phyloP scores from a whole-genome alignment of 441 rosid genomes.

The Populus tomentosa region DNA sequence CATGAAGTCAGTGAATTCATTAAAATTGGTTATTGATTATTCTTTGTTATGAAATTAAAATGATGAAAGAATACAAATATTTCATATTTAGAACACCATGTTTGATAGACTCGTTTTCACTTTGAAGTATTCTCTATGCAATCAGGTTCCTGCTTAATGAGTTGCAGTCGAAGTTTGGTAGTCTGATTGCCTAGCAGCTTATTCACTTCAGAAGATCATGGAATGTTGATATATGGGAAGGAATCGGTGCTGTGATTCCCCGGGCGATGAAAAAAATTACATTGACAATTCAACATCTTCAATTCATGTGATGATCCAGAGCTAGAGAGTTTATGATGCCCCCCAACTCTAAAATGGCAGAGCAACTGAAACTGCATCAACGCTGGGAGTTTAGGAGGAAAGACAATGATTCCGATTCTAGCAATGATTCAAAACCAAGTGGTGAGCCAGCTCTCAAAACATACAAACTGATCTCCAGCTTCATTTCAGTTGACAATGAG shows the following conservation, averaged over 20 bases:
- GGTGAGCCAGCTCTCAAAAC: conserved; percentile 26
- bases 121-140: conserved; percentile 5
- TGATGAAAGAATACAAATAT: background rate
- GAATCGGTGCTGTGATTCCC: background rate
- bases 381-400: conserved; percentile 53
- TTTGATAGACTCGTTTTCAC: background rate
- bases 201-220: background rate
- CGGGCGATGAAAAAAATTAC: background rate
- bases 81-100: background rate
- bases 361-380: conserved; percentile 38
- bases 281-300: background rate
- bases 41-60: background rate
- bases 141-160: background rate
- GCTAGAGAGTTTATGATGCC: conserved; percentile 10
- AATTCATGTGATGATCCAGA: background rate
- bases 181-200: background rate
- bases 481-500: conserved; percentile 23
- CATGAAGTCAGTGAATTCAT: background rate
- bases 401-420: conserved; percentile 40
- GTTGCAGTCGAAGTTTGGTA: background rate
- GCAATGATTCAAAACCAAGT: conserved; percentile 32
- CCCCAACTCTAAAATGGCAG: conserved; percentile 21
- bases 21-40: background rate
- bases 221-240: background rate
- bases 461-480: conserved; percentile 26